Base-by-base conservation (phyloP, 1,284 basidiomycete species). In the Wallemia hederae region DNA sequence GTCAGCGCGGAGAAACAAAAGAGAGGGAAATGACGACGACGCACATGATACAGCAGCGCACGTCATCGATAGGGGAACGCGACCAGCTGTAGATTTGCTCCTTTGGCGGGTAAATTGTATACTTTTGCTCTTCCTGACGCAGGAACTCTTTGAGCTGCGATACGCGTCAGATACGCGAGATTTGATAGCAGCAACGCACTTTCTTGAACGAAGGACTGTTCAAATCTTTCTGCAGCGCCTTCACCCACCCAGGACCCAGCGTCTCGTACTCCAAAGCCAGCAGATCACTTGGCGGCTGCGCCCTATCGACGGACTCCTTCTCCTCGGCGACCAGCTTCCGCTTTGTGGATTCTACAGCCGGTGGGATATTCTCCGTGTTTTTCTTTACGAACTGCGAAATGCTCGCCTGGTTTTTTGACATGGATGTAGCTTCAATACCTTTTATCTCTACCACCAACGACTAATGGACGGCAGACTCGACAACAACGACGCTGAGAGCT, bases 1-100 rank as follows among this genome's bases (percentile, higher is more conserved):
- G 27, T 70, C 67, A 26, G 68, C 69, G 27, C 70, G 66, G 11
- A 26, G 7, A 15, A 26, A 24, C 11, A 7, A 15, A 58, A 14
- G 56, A 25, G 24, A 14, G 56, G 14, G 19, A 9, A 58, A n/a
- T 28, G 56, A 58, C 22, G 9, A 24, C 5, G 11, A 58, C 56
- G 24, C 27, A 58, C 56, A 58, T 28, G 25, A 58, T 58, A n/a
- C 24, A 26, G 27, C 56, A 58, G 14, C 56, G 11, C 5, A 58
- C 25, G n/a, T 58, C 56, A 1, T 66, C 64, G 14, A 69, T 62
- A 25, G 69, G 68, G 29, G 69, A 67, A 1, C 67, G 66, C 11
- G 68, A 69, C 69, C 69, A 70, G 27, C 63, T 65, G 62, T 70
- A 67, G 49, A 70, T 66, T 22, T 67, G 63, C 22, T 66, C 57